Conservation (phyloP, 1,284 basidiomycete genomes). For the Xanthoconium separans region DNA sequence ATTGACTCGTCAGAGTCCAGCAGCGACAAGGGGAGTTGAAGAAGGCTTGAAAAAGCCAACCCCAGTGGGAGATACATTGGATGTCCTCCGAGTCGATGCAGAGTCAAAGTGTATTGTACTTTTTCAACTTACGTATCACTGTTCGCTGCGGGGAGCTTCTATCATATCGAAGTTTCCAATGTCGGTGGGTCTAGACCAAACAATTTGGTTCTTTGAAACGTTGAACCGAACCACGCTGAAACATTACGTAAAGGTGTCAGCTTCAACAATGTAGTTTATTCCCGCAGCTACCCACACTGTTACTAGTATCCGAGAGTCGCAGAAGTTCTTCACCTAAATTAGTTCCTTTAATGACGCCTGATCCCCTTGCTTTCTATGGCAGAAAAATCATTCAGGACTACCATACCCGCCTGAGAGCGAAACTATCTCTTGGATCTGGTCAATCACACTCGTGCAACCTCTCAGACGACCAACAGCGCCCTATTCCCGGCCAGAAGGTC, state of each 20-base stretch:
- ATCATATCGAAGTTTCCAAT: neutral
- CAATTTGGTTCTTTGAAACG: too few species aligned
- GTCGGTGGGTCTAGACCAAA: too few species aligned
- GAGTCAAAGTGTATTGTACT: too few species aligned
- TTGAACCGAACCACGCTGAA: too few species aligned
- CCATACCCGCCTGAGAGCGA: neutral
- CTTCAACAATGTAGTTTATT: too few species aligned
- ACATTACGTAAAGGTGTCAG: too few species aligned
- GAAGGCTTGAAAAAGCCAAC: conserved; percentile 6
- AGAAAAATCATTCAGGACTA: conserved; percentile 13
- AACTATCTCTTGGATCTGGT: neutral
- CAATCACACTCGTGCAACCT: neutral
- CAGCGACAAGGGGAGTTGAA: conserved; percentile 9
- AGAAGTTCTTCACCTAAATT: too few species aligned
- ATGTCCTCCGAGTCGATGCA: neutral
- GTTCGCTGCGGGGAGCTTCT: neutral
- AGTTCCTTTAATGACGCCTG: too few species aligned
- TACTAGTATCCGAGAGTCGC: too few species aligned
- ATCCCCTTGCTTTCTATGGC: conserved; percentile 12
- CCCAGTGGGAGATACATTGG: conserved; percentile 16
- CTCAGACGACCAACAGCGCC: neutral
- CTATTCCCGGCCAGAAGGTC: neutral
- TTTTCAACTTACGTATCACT: neutral
- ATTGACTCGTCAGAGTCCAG: neutral
- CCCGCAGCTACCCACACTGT: too few species aligned